Evolutionary conservation across 495 filamentous ascomycete species (phyloP).

Genomic region (Neurospora discreta): DNA sequence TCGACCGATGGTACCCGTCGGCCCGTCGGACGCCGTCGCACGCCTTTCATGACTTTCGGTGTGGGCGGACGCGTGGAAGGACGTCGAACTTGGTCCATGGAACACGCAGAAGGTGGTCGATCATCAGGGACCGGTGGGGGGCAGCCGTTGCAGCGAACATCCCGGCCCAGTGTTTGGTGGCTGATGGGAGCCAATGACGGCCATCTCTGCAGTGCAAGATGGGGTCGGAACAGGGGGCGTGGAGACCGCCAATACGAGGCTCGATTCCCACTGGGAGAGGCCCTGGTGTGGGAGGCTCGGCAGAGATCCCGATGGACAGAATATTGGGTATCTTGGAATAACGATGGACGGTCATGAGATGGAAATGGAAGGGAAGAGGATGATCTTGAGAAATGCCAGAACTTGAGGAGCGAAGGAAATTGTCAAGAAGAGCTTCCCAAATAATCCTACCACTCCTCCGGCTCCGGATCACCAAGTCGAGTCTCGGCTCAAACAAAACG

Average conservation of each 20-base stretch:
- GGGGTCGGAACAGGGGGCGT: background rate
- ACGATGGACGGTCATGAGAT: background rate
- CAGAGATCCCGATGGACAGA: background rate
- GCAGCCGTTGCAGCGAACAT: background rate
- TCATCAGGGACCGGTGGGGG: background rate
- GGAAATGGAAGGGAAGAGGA: background rate
- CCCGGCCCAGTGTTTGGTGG: background rate
- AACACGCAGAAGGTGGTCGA: background rate
- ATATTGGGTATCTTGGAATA: background rate
- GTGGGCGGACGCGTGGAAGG: background rate
- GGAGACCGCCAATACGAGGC: background rate
- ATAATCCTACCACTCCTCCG: background rate
- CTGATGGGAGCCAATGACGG: background rate
- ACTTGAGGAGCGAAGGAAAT: background rate
- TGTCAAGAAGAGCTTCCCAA: background rate
- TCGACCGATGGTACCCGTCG: background rate
- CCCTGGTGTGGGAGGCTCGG: background rate
- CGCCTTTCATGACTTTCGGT: background rate
- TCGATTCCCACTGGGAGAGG: background rate
- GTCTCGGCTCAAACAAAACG: background rate
- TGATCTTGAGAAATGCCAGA: background rate
- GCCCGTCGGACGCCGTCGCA: background rate
- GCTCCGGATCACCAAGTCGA: background rate
- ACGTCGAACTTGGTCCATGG: background rate
- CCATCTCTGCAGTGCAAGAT: background rate